Base-by-base conservation (phyloP, 768 basidiomycete species). In the Lactifluus volemus region DNA sequence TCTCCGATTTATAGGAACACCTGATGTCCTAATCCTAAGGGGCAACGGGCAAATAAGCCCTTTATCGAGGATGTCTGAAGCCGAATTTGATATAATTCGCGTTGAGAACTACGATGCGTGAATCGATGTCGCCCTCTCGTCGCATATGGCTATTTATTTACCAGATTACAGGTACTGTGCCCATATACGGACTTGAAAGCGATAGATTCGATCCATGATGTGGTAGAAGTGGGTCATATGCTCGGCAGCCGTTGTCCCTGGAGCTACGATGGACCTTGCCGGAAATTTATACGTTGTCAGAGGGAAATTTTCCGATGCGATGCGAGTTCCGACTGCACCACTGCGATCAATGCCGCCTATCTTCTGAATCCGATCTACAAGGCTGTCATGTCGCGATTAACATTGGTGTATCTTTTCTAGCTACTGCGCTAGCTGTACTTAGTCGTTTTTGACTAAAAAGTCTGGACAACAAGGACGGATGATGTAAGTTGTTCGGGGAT, bases 1-100 rank as follows among this genome's bases (percentile, higher is more conserved):
- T 78, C 55, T 79, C 81, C 1, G 73, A 79, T 39, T n/a, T 25
- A 25, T 83, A n/a, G 8, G n/a, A 8, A 45, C 44, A 45, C 8
- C 8, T 45, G 44, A 15, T n/a, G 42, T n/a, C n/a, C n/a, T n/a
- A n/a, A n/a, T n/a, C n/a, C 42, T 15, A 44, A n/a, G 15, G 42
- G 42, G 42, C 3, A 12, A n/a, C 7, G 39, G 12, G 17, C 15
- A 12, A 9, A n/a, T n/a, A 44, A 5, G n/a, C 15, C n/a, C n/a
- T 44, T 44, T 17, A n/a, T 17, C 42, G 42, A 17, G 17, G n/a
- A 44, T 44, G 42, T 17, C 12, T n/a, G n/a, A 44, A 44, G 39
- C 9, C 17, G 42, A 44, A 44, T 79, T 25, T 25, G 25, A 25
- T 25, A 25, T 25, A 2, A 47, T 47, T 47, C 15, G 21, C 45